Percentiles rank a stretch among this genome's conserved stretches.
phyloP scores from a whole-genome alignment of 371 early-diverging fungal genomes.

The Apophysomyces elegans region DNA sequence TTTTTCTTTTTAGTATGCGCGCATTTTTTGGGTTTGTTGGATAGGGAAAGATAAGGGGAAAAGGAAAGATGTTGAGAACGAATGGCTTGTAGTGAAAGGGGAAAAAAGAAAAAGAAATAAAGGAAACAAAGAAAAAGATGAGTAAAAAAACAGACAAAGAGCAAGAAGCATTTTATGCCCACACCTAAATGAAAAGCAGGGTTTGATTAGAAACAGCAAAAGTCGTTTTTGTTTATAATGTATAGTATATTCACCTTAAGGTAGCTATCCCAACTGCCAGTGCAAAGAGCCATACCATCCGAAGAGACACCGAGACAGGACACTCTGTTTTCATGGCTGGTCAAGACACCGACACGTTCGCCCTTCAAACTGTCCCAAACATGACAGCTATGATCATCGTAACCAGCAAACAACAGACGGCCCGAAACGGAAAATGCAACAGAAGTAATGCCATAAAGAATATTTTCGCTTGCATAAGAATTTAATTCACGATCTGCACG shows the following conservation, averaged over 20 bases:
- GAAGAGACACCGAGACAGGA: slow-evolving; percentile 93
- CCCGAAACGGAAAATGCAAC: slow-evolving; percentile 95
- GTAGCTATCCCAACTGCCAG: slow-evolving; percentile 96
- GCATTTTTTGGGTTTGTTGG: not conserved
- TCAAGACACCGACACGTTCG: slow-evolving; percentile 91
- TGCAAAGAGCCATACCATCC: slow-evolving; percentile 97
- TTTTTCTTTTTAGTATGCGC: not conserved
- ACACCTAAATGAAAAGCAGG: not conserved
- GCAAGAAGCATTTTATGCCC: not conserved
- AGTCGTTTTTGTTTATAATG: not conserved
- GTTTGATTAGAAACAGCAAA: not conserved
- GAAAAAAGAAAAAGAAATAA: not conserved
- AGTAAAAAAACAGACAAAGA: not conserved
- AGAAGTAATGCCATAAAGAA: slow-evolving; percentile 95
- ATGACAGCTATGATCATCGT: slow-evolving; percentile 97
- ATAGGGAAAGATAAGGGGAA: slow-evolving; percentile 1
- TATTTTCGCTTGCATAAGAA: slow-evolving; percentile 93
- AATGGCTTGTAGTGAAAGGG: not conserved
- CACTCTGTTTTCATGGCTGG: slow-evolving; percentile 97
- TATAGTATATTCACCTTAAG: slow-evolving; percentile 69
- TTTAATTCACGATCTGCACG: slow-evolving; percentile 97
- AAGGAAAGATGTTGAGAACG: slow-evolving; percentile 6
- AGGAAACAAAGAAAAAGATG: not conserved
- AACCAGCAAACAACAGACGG: slow-evolving; percentile 94
- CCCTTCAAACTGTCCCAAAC: slow-evolving; percentile 98